Evolutionary conservation across 768 basidiomycete species (phyloP), one percentile per base, ranked within the genome.

Genomic region (Porphyrellus cyaneotinctus): DNA sequence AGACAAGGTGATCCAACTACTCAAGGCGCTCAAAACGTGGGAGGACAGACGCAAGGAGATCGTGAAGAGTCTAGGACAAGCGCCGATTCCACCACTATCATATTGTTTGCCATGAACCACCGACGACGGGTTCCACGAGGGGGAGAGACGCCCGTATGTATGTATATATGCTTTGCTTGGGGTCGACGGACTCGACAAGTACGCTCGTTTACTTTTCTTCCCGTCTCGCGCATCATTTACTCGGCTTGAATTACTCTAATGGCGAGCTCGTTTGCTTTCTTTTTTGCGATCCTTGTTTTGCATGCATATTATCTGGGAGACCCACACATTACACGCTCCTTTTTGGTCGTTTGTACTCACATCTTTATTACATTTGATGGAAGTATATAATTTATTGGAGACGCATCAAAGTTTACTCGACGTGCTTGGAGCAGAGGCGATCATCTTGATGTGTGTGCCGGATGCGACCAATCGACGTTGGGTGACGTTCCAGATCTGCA

Each of bases 1-100:
- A 43, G 85, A 88, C 41, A 94, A 91, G 74, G 81, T 95, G 54
- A 60, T 86, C 5, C 87, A 92, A 67, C 72, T 98, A 31, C 66
- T 97, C 61, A 82, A 77, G 59, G 87, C 88, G 33, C 65, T 93
- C 60, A 88, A 83, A 70, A 67, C 70, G 0, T 91, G 91, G 91
- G 87, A 91, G 66, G 90, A 93, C 35, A 87, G 85, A 71, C 70
- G 87, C 31, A 75, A 68, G 49, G 75, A 77, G 12, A 72, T 88
- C 22, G 75, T 78, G 37, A 73, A 73, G 54, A 81, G 78, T 33
- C 72, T 87, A 37, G 81, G 78, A 3, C 70, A 70, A 30, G 72
- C 71, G 13, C 61, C 69, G 7, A 14, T 33, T 6, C 45, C n/a
- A 18, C 47, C 23, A 49, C 45, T 22, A 43, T 26, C 24, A 4